Evolutionary conservation across 108 stramenopile genomes (phyloP), one percentile per base, ranked within the genome.

Genomic region (Nannochloropsis salina): DNA sequence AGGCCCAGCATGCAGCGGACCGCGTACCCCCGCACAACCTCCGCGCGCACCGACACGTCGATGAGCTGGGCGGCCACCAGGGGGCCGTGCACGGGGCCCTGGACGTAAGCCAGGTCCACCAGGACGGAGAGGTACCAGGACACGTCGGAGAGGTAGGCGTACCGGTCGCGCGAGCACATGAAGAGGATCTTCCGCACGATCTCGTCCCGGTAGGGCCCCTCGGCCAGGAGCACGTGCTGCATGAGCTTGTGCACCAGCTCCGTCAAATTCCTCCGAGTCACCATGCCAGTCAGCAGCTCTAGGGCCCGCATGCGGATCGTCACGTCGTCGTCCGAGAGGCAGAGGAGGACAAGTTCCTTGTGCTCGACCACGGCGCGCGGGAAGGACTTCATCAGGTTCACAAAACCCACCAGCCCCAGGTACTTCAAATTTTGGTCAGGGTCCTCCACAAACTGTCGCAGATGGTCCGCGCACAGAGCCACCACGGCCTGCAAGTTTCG

Each of bases 361-460:
- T 96, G 96, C 79, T 95, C 96, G 8, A 93, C 90, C 43, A 98
- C 91, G 1, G 94, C 95, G 80, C 93, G 91, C 41, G 99, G 97
- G 90, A 96, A 94, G 81, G 95, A 96, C 83, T 88, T 88, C 92
- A 98, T 94, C 81, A 99, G 91, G 9, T 94, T 92, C 43, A 91
- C 94, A 85, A 98, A 96, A 8, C 97, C 99, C 6, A 99, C 97
- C 42, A 99, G 90, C 81, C 99, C 99, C 43, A 97, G 92, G 92
- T 99, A 88, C 90, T 99, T 99, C 44, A 99, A 93, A 88, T 99
- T 99, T 87, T 97, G 97, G 90, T 99, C 99, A 12, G 94, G 86
- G 85, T 99, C 97, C 83, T 94, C 92, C n/a, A 97, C 92, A 91
- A 99, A 98, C n/a, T 90, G 87, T 42, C 92, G 88, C 12, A 99